Evolutionary conservation across 2,329 filamentous ascomycete species (phyloP).

Genomic region (Claviceps paspali): DNA sequence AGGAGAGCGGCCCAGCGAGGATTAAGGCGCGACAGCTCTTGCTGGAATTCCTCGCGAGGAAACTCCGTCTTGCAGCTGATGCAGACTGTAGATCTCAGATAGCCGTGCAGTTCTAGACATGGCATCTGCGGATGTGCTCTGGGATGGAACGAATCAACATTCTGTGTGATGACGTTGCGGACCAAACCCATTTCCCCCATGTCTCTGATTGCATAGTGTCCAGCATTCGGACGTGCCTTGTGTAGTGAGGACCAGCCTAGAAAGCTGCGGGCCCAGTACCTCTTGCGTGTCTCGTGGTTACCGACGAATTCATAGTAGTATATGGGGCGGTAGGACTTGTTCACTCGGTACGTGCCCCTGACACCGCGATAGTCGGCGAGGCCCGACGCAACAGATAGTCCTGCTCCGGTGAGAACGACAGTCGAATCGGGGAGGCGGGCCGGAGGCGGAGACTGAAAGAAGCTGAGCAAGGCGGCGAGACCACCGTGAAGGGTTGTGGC

Average conservation of each 20-base stretch:
- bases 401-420: conserved; percentile 58
- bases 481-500: conserved; percentile 59
- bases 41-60: conserved; percentile 59
- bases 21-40: conserved; percentile 61
- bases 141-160: conserved; percentile 89
- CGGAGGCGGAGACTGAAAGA: conserved; percentile 50
- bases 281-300: conserved; percentile 70
- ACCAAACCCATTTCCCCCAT: conserved; percentile 60
- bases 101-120: conserved; percentile 82
- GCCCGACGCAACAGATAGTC: conserved; percentile 84
- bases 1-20: conserved; percentile 74
- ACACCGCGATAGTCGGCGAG: conserved; percentile 83
- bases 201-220: conserved; percentile 62
- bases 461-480: conserved; percentile 59
- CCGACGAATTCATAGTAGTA: conserved; percentile 82
- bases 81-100: conserved; percentile 69
- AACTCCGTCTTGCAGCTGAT: conserved; percentile 61
- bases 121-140: conserved; percentile 57
- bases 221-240: conserved; percentile 63
- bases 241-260: conserved; percentile 77
- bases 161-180: conserved; percentile 74
- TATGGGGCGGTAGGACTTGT: conserved; percentile 79
- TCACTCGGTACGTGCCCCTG: conserved; percentile 84
- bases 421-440: conserved; percentile 30
- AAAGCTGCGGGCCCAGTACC: conserved; percentile 94